These are phyloP conservation scores for Aspergillus amoenus DNA, from an alignment of 2,329 filamentous ascomycete genomes.

Conservation along the genomic window DNA sequence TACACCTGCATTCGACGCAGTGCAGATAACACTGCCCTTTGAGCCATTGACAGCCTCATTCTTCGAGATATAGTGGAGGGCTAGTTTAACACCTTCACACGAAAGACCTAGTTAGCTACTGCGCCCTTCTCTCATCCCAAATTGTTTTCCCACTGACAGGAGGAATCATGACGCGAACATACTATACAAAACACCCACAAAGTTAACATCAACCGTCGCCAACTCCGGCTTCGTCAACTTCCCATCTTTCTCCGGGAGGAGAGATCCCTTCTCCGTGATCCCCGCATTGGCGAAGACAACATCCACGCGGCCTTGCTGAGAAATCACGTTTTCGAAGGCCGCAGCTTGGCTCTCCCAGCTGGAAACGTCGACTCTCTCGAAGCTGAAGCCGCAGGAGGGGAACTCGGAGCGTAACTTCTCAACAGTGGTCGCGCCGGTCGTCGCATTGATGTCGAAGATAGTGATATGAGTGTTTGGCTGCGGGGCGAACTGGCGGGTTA, in stretches of 20 bases:
- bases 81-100: slow-evolving; percentile 49
- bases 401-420: slow-evolving; percentile 25
- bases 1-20: slow-evolving; percentile 54
- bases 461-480: slow-evolving; percentile 31
- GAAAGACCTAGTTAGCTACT: background rate
- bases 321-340: slow-evolving; percentile 22
- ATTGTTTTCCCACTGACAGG: background rate
- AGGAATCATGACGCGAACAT: slow-evolving; percentile 17
- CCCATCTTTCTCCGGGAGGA: slow-evolving; percentile 29
- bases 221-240: slow-evolving; percentile 37
- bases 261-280: slow-evolving; percentile 44
- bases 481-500: slow-evolving; percentile 31
- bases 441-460: slow-evolving; percentile 33
- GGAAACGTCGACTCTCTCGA: slow-evolving; percentile 33
- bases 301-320: slow-evolving; percentile 41
- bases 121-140: background rate
- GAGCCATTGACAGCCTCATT: slow-evolving; percentile 34
- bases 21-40: slow-evolving; percentile 53
- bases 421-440: slow-evolving; percentile 22
- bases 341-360: slow-evolving; percentile 37
- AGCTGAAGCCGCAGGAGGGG: slow-evolving; percentile 26
- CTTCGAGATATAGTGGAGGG: slow-evolving; percentile 51
- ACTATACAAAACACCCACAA: slow-evolving; percentile 48
- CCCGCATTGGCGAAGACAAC: slow-evolving; percentile 54
- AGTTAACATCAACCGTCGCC: slow-evolving; percentile 36